Evolutionary conservation across 345 rosid species (phyloP), one percentile per base, ranked within the genome.

Genomic region (Citrus reticulata): DNA sequence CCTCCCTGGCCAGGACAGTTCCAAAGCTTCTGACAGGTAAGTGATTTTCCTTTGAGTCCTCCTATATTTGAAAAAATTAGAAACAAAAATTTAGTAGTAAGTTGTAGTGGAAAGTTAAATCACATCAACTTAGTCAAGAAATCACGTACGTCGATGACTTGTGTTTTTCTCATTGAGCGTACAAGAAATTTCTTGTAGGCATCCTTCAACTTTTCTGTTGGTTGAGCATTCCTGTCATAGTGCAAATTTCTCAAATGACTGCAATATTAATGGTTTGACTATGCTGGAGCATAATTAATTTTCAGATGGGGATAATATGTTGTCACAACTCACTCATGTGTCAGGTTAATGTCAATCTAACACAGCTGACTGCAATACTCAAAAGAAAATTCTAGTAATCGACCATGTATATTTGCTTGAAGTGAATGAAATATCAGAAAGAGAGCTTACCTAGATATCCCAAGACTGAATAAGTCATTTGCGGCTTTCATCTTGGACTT

Each of bases 1-100:
- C 93, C 78, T 84, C 91, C 29, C 82, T 87, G 25, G 88, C 66
- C 83, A 95, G 72, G 80, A 91, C 54, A 74, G 98, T 93, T 75
- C 99, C 98, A 81, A 95, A 95, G 84, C 93, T 93, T 82, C 97
- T 84, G 29, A 75, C 79, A 42, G 92, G 91, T 34, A 85, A 75
- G 37, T 85, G 77, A 82, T 81, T 83, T 81, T 89, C 97, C 80
- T 80, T 87, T 1, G 81, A 51, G 59, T 85, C 92, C 80, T 92
- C 91, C 91, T 90, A 46, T 8, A 65, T 77, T 62, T 29, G 22
- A 24, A 70, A 25, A 70, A 10, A 13, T n/a, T 10, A 74, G 34
- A 78, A 32, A 68, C 37, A 22, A 54, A 78, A 75, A 68, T 74
- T 68, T 68, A 63, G 16, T 54, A 24, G 68, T 10, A 22, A 49